phyloP scores from a whole-genome alignment of 306 rosid genomes.

The Trichosanthes truncata region DNA sequence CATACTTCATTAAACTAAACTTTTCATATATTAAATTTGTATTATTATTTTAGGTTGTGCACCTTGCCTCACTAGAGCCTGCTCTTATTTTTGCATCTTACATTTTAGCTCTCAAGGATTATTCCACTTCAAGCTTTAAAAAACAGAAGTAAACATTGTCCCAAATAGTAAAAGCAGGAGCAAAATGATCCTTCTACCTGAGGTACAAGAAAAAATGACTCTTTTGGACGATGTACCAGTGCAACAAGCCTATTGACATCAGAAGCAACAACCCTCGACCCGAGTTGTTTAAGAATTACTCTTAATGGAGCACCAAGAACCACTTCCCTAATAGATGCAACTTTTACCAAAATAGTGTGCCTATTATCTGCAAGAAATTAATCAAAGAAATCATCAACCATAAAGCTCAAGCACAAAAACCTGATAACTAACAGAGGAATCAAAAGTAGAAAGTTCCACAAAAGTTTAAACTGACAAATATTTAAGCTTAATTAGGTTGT shows the following conservation, averaged over 20 bases:
- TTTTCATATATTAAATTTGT: neutral
- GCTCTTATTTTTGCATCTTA: neutral
- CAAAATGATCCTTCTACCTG: constrained; percentile 34
- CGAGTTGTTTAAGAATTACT: constrained; percentile 60
- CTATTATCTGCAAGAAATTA: constrained; percentile 47
- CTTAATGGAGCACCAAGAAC: constrained; percentile 95
- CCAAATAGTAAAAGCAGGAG: neutral
- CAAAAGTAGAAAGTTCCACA: neutral
- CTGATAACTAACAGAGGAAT: constrained; percentile 4
- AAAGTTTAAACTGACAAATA: neutral
- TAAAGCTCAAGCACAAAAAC: constrained; percentile 14
- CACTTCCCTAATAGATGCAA: constrained; percentile 86
- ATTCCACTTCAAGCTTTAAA: neutral
- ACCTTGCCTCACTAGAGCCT: neutral
- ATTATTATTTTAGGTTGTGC: neutral
- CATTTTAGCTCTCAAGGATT: neutral
- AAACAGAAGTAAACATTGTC: neutral
- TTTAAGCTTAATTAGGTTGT: neutral
- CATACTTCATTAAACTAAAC: neutral
- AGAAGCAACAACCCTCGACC: constrained; percentile 41
- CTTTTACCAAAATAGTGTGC: constrained; percentile 61
- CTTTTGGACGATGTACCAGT: constrained; percentile 85
- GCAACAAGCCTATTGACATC: constrained; percentile 51
- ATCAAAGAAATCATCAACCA: constrained; percentile 12
- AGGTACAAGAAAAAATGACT: constrained; percentile 74